These are phyloP conservation scores for Oryza nivara DNA, from an alignment of 176 grass and related monocot genomes.

Conservation along the genomic window DNA sequence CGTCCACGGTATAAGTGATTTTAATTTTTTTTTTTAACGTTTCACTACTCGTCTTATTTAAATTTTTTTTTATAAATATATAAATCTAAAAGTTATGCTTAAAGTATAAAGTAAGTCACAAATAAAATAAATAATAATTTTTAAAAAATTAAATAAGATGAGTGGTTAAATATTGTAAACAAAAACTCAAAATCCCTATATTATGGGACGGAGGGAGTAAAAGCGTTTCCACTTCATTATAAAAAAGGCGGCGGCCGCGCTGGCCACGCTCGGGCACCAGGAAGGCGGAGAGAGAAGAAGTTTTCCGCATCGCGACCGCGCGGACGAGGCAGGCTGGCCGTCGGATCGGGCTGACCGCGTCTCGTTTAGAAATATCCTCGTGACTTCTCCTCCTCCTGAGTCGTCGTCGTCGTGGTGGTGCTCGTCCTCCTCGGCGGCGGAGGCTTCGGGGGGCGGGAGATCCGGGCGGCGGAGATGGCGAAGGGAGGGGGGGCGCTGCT, in stretches of 20 bases:
- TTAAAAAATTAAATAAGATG: too few species aligned
- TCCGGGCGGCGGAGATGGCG: constrained; percentile 41
- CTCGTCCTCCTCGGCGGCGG: constrained; percentile 30
- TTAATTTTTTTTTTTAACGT: fast-evolving
- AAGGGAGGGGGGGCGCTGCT: constrained; percentile 44
- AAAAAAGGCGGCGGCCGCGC: constrained; percentile 40
- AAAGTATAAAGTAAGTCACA: too few species aligned
- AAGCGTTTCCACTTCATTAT: background rate
- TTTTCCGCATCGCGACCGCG: constrained; percentile 5
- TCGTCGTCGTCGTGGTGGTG: background rate
- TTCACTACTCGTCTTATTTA: too few species aligned
- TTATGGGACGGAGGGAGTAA: background rate
- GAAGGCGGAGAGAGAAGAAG: background rate
- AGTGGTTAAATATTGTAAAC: too few species aligned
- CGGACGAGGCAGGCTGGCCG: background rate
- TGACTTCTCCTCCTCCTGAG: background rate
- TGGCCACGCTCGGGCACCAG: constrained; percentile 37
- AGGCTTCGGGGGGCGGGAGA: constrained; percentile 21
- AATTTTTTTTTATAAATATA: too few species aligned
- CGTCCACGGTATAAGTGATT: too few species aligned
- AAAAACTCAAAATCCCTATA: too few species aligned
- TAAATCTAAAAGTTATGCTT: fast-evolving
- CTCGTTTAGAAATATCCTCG: constrained; percentile 37
- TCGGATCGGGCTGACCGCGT: constrained; percentile 7
- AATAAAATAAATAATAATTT: too few species aligned